These are phyloP conservation scores for Tylopilus vinaceipallidus DNA, from an alignment of 768 basidiomycete genomes.

Conservation along the genomic window DNA sequence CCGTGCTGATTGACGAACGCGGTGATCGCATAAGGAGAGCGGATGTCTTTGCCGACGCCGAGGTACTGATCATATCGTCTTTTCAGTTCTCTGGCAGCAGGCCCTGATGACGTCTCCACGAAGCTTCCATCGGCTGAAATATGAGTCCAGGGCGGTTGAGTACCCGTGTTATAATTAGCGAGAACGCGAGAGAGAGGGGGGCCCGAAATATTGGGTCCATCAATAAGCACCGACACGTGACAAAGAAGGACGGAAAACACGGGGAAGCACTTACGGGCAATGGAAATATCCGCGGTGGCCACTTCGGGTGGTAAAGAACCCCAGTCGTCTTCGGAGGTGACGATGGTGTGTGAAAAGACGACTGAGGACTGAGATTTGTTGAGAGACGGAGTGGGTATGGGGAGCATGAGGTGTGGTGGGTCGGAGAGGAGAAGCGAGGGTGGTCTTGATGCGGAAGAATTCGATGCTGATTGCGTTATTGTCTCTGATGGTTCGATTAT, in stretches of 20 bases:
- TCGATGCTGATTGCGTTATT: constrained; percentile 9
- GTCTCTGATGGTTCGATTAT: constrained; percentile 20
- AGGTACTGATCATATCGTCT: constrained; percentile 65
- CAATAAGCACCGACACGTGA: constrained; percentile 8
- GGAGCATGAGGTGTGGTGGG: constrained; percentile 38
- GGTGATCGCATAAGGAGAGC: constrained; percentile 82
- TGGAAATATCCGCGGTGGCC: constrained; percentile 52
- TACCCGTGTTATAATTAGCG: not conserved
- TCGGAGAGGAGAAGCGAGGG: constrained; percentile 21
- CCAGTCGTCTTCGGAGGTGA: constrained; percentile 35
- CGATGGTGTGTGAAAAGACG: constrained; percentile 42
- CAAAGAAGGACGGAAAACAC: constrained; percentile 5
- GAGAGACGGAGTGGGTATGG: constrained; percentile 38
- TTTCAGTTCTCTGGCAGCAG: constrained; percentile 77
- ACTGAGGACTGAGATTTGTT: constrained; percentile 43
- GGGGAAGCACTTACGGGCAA: constrained; percentile 49
- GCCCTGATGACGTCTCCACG: constrained; percentile 76
- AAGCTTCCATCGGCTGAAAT: constrained; percentile 67
- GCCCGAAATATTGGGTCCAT: not conserved
- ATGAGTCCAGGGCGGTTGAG: constrained; percentile 1
- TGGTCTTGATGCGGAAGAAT: constrained; percentile 17
- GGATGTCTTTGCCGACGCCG: constrained; percentile 62
- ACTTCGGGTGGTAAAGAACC: constrained; percentile 49
- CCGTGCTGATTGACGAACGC: constrained; percentile 81
- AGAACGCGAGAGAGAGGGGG: not conserved